Evolutionary conservation across 768 basidiomycete genomes (phyloP).

Genomic region (Tephrocybe sp.): DNA sequence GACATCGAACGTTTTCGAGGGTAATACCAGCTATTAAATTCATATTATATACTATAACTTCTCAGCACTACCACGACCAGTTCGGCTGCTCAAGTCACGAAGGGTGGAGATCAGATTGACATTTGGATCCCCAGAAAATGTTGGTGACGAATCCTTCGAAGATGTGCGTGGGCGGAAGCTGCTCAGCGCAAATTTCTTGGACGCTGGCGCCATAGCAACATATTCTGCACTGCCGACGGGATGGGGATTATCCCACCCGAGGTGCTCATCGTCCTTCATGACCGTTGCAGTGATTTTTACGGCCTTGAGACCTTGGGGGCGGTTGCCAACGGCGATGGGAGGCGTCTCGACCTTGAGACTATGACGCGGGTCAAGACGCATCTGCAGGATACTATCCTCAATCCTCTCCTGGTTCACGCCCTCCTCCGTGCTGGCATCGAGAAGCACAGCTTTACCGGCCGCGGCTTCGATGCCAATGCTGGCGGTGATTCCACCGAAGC

Average conservation of each 20-base stretch:
- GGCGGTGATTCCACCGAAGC: constrained; percentile 46
- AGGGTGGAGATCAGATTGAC: too few species aligned
- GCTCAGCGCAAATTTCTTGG: not conserved
- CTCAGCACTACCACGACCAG: too few species aligned
- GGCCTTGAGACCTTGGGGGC: constrained; percentile 37
- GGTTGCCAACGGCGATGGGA: constrained; percentile 46
- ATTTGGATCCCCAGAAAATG: too few species aligned
- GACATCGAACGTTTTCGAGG: too few species aligned
- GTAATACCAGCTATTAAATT: too few species aligned
- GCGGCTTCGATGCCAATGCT: constrained; percentile 16
- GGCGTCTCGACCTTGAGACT: constrained; percentile 24
- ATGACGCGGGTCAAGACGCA: constrained; percentile 26
- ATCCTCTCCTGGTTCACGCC: constrained; percentile 24
- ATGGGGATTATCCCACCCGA: constrained; percentile 42
- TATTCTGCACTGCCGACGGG: constrained; percentile 51
- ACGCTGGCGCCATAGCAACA: constrained; percentile 18
- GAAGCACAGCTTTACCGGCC: constrained; percentile 18
- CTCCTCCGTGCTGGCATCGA: constrained; percentile 27
- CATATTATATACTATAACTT: too few species aligned
- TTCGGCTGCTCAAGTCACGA: too few species aligned
- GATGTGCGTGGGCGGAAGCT: too few species aligned
- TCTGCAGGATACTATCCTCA: constrained; percentile 23
- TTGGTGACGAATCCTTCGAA: too few species aligned
- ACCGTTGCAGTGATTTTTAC: constrained; percentile 32
- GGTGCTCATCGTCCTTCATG: constrained; percentile 22